A percentile compares a stretch with the other conserved stretches of the same genome.
These are phyloP conservation scores for Schizophyllum commune DNA, from an alignment of 1,284 basidiomycete species.

Conservation along the genomic window DNA sequence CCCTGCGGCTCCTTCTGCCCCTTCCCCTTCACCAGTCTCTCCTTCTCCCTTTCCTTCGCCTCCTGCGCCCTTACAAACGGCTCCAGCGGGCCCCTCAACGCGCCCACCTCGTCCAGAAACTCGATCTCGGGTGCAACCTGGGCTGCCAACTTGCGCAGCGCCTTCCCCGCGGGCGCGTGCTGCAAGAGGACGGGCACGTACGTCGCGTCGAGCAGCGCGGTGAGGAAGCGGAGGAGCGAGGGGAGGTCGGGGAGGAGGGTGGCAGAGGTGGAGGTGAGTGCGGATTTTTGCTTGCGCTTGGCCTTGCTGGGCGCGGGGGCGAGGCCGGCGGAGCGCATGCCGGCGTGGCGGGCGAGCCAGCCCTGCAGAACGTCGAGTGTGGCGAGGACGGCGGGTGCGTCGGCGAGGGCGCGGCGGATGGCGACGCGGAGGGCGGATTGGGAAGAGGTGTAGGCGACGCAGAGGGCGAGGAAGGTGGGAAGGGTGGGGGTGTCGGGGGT, in stretches of 20 bases:
- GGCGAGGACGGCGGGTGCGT: slow-evolving; percentile 42
- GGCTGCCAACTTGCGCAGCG: slow-evolving; percentile 40
- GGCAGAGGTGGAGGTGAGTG: neutral
- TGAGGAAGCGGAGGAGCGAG: slow-evolving; percentile 52
- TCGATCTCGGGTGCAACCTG: slow-evolving; percentile 47
- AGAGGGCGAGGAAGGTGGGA: slow-evolving; percentile 39
- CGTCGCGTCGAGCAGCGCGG: slow-evolving; percentile 58
- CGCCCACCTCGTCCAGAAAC: slow-evolving; percentile 39
- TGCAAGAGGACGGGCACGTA: slow-evolving; percentile 53
- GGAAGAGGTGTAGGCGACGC: slow-evolving; percentile 47
- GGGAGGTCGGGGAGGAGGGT: slow-evolving; percentile 34
- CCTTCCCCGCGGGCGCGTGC: slow-evolving; percentile 43
- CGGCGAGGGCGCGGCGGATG: slow-evolving; percentile 43
- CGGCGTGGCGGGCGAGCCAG: slow-evolving; percentile 41
- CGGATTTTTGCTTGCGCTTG: slow-evolving; percentile 26
- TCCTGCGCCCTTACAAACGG: slow-evolving; percentile 47
- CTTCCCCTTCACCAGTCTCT: no score
- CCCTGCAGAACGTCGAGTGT: slow-evolving; percentile 44
- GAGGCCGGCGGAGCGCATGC: slow-evolving; percentile 22
- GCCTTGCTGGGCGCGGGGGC: slow-evolving; percentile 29
- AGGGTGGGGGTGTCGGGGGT: slow-evolving; percentile 33
- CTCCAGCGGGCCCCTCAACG: slow-evolving; percentile 52
- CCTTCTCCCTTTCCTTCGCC: neutral
- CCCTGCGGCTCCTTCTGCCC: no score
- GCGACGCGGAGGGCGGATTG: slow-evolving; percentile 45